phyloP scores from a whole-genome alignment of 176 grass and related monocot species.

The Oryza nivara region DNA sequence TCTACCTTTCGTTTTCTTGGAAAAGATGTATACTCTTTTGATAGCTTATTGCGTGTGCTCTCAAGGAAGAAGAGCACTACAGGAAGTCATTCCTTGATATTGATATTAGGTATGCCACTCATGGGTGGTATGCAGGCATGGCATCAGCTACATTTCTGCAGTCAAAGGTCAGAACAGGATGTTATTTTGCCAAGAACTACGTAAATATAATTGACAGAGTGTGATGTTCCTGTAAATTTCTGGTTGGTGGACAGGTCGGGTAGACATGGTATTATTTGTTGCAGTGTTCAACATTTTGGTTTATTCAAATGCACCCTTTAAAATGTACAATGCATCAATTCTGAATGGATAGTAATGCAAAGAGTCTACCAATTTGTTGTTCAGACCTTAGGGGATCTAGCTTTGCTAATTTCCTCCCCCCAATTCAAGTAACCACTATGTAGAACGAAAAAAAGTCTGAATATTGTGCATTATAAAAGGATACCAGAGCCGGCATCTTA shows the following conservation, averaged over 20 bases:
- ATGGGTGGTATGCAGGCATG: neutral
- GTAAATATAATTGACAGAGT: constrained; percentile 14
- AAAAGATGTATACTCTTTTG: constrained; percentile 4
- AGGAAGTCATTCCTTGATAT: constrained; percentile 37
- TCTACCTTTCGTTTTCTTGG: constrained; percentile 32
- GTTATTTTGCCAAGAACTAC: neutral
- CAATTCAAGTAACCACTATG: neutral
- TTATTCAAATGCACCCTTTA: constrained; percentile 10
- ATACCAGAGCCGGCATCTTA: neutral
- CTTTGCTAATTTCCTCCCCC: neutral
- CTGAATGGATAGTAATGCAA: neutral
- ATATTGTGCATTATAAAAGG: neutral
- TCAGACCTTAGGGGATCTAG: neutral
- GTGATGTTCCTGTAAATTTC: neutral
- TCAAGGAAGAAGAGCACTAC: constrained; percentile 20
- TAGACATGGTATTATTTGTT: neutral
- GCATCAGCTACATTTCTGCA: constrained; percentile 2
- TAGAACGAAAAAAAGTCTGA: neutral
- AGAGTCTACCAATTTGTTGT: neutral
- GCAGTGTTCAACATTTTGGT: neutral
- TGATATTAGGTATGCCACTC: constrained; percentile 24
- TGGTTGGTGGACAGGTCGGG: neutral
- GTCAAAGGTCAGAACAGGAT: constrained; percentile 29
- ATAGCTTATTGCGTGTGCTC: constrained; percentile 13
- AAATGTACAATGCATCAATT: constrained; percentile 21